A percentile compares a stretch with the other conserved stretches of the same genome.
Evolutionary conservation across 75 land plant genomes (phyloP).

Genomic region (Pseudotsuga menziesii): DNA sequence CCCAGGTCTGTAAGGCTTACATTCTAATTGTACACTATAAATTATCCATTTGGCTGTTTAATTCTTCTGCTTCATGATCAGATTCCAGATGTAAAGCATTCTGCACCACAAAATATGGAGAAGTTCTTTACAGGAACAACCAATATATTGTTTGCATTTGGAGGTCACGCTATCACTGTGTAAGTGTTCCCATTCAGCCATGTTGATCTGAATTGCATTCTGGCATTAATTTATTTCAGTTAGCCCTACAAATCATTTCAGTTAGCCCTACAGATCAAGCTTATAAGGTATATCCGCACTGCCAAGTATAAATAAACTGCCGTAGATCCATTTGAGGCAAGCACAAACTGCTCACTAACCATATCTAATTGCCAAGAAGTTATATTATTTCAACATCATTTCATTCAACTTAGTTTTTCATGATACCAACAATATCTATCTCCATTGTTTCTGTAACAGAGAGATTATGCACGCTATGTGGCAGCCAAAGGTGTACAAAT

Average conservation of each 20-base stretch:
- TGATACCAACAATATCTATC: not conserved
- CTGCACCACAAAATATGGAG: constrained; percentile 17
- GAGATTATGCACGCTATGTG: constrained; percentile 46
- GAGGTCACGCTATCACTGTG: constrained; percentile 43
- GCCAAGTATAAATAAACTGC: not conserved
- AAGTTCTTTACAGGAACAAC: constrained; percentile 36
- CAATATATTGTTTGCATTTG: constrained; percentile 32
- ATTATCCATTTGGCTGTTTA: not conserved
- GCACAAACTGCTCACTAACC: not conserved
- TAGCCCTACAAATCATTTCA: not conserved
- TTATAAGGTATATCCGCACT: not conserved
- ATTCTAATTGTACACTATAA: not conserved
- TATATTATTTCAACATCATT: not conserved
- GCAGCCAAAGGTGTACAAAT: constrained; percentile 26
- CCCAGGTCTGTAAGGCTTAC: too few species aligned
- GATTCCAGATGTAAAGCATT: constrained; percentile 20
- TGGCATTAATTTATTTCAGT: not conserved
- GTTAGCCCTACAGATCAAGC: not conserved
- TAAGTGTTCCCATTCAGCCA: constrained; percentile 3
- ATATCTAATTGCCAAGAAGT: not conserved
- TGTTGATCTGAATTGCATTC: not conserved
- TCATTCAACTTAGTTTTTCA: not conserved
- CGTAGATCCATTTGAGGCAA: not conserved
- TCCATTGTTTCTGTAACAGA: constrained; percentile 11
- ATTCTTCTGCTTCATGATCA: not conserved